phyloP scores from a whole-genome alignment of 2,329 filamentous ascomycete species.

The Aspergillus terreus region DNA sequence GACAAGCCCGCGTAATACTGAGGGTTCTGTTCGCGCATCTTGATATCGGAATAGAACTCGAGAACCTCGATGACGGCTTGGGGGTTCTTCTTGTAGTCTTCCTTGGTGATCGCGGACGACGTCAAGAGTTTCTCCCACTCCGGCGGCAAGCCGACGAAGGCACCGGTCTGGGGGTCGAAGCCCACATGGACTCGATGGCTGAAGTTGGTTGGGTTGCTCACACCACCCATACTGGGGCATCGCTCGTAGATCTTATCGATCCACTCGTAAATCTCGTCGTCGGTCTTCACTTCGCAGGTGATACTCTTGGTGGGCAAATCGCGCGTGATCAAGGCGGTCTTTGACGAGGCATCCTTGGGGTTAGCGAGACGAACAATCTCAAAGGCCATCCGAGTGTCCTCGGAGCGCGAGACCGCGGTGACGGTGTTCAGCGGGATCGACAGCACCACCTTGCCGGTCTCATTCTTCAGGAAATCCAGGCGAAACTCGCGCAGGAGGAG shows the following conservation, averaged over 20 bases:
- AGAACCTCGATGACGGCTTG: constrained; percentile 68
- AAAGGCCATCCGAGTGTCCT: constrained; percentile 86
- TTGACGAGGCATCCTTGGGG: constrained; percentile 58
- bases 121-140: constrained; percentile 98
- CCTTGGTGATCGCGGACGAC: constrained; percentile 94
- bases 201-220: constrained; percentile 98
- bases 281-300: constrained; percentile 88
- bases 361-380: constrained; percentile 75
- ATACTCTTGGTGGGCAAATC: constrained; percentile 79
- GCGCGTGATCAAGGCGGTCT: constrained; percentile 69
- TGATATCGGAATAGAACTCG: constrained; percentile 67
- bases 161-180: constrained; percentile 91
- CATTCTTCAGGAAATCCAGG: constrained; percentile 90
- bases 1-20: constrained; percentile 57
- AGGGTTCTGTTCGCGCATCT: constrained; percentile 61
- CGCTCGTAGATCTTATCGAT: constrained; percentile 97
- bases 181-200: constrained; percentile 95
- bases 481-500: constrained; percentile 88
- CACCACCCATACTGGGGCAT: constrained; percentile 94
- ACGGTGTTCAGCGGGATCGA: constrained; percentile 83
- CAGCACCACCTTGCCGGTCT: constrained; percentile 82
- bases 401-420: constrained; percentile 83
- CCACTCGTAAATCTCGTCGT: constrained; percentile 98
- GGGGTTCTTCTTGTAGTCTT: constrained; percentile 96
- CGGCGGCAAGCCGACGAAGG: constrained; percentile 87